Conservation (phyloP, 139 green algal species). For the Monoraphidium neglectum region DNA sequence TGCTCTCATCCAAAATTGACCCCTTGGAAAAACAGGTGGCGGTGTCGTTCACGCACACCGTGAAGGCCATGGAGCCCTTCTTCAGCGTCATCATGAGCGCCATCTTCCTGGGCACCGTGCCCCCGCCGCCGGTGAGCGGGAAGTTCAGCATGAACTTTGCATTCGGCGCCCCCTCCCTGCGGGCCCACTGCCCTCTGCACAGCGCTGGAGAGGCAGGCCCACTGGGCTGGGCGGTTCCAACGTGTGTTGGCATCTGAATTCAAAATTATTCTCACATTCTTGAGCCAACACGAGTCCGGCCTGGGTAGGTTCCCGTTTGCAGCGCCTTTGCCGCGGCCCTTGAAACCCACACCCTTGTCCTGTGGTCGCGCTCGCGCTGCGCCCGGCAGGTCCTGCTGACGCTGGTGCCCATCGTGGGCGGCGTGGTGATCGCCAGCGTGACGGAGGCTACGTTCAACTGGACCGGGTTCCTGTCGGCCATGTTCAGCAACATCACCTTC, state of each 20-base stretch:
- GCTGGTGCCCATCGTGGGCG: slow-evolving; percentile 88
- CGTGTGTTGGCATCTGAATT: no score
- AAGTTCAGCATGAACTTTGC: no score
- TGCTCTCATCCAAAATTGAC: no score
- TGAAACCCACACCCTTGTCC: background rate
- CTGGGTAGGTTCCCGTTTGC: no score
- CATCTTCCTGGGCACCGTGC: slow-evolving; percentile 82
- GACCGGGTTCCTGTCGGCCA: slow-evolving; percentile 83
- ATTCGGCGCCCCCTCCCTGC: background rate
- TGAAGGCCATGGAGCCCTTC: slow-evolving; percentile 98
- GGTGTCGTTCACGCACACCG: slow-evolving; percentile 99
- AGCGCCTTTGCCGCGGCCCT: no score
- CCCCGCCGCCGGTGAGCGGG: slow-evolving; percentile 54
- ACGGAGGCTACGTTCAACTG: slow-evolving; percentile 88
- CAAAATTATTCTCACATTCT: no score
- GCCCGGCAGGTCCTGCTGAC: slow-evolving; percentile 52
- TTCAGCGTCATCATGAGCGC: slow-evolving; percentile 88
- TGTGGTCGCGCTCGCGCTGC: no score
- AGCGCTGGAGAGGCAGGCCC: no score
- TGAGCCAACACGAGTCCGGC: no score
- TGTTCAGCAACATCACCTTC: slow-evolving; percentile 95
- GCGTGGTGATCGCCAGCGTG: slow-evolving; percentile 81
- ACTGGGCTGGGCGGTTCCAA: no score
- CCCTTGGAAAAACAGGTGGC: slow-evolving; percentile 53
- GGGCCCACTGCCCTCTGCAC: background rate